phyloP scores from a whole-genome alignment of 2,329 filamentous ascomycete genomes.

The Alternaria brassicae region DNA sequence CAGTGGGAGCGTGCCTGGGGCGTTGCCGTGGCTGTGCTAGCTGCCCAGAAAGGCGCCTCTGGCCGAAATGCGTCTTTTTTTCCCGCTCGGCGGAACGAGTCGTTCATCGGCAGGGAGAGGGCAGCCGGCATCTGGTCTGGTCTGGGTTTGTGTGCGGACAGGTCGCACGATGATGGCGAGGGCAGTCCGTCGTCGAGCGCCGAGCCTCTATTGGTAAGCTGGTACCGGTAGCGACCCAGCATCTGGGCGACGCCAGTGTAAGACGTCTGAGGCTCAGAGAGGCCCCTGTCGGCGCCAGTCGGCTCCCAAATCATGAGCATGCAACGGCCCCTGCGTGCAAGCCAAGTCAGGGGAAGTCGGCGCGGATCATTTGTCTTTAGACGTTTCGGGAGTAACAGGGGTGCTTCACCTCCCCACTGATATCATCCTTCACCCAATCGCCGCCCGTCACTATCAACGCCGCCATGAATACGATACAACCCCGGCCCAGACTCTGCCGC shows the following conservation, averaged over 20 bases:
- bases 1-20: conserved; percentile 20
- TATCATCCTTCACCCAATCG: conserved; percentile 28
- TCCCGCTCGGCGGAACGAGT: background rate
- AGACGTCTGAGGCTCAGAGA: background rate
- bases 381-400: conserved; percentile 33
- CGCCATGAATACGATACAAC: conserved; percentile 25
- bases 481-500: conserved; percentile 30
- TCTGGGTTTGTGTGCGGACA: background rate
- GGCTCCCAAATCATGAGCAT: background rate
- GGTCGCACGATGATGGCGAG: background rate
- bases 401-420: conserved; percentile 23
- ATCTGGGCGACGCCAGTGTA: conserved; percentile 4
- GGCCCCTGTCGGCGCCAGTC: conserved; percentile 6
- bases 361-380: conserved; percentile 27
- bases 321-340: conserved; percentile 1
- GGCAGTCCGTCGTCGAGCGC: background rate
- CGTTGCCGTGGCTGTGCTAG: conserved; percentile 19
- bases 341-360: conserved; percentile 38
- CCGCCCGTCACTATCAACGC: background rate
- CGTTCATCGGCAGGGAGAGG: background rate
- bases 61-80: conserved; percentile 3
- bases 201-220: too few species aligned
- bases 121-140: background rate
- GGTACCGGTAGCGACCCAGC: background rate
- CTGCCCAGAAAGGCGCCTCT: background rate